Evolutionary conservation across 2,329 filamentous ascomycete genomes (phyloP).

Genomic region (Blastomyces parvus): DNA sequence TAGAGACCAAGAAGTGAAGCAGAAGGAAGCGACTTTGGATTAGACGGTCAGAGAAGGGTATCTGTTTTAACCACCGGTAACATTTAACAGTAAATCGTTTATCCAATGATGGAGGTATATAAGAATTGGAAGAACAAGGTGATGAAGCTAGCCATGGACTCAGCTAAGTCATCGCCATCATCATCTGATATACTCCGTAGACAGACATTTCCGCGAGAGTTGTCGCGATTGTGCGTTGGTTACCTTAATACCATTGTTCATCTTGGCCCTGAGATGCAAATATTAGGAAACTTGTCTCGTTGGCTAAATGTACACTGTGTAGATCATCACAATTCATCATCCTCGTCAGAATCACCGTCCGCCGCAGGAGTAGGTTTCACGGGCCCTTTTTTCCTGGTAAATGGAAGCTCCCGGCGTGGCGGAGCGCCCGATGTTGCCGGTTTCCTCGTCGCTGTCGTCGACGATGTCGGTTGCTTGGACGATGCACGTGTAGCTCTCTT

Average conservation of each 20-base stretch:
- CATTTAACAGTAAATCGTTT: neutral
- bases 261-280: neutral
- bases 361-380: constrained; percentile 9
- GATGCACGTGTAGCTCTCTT: neutral
- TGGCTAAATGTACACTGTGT: too few species aligned
- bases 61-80: neutral
- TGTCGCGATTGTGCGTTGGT: neutral
- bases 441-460: neutral
- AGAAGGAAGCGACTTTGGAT: neutral
- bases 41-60: neutral
- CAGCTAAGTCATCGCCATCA: neutral
- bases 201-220: neutral
- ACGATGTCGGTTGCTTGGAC: neutral
- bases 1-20: neutral
- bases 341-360: constrained; percentile 27
- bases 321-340: constrained; percentile 32
- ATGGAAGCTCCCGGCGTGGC: constrained; percentile 36
- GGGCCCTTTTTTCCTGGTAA: constrained; percentile 21
- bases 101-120: neutral
- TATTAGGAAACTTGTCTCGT: neutral
- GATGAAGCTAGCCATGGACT: neutral
- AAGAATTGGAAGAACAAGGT: neutral
- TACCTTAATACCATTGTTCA: neutral
- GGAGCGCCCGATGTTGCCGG: constrained; percentile 22
- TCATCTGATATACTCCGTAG: neutral